A percentile compares a stretch with the other conserved stretches of the same genome.
Evolutionary conservation across 1,284 basidiomycete genomes (phyloP).

Genomic region (Marasmius oreades): DNA sequence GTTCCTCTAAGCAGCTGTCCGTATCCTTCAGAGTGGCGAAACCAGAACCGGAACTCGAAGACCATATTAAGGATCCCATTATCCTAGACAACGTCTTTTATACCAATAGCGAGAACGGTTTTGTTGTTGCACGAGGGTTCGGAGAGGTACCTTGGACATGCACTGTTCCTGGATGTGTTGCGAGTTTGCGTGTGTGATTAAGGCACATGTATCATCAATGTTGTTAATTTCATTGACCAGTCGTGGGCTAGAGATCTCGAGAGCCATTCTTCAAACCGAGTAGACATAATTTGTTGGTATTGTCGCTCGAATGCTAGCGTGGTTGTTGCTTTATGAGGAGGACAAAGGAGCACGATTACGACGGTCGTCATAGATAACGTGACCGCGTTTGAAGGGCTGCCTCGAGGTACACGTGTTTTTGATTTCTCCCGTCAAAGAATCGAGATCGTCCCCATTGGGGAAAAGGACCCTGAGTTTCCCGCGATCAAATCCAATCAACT

Average conservation of each 20-base stretch:
- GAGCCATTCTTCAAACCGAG: too few relatives aligned
- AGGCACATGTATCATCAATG: too few relatives aligned
- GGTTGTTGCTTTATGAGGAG: too few relatives aligned
- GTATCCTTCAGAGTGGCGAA: slow-evolving; percentile 6
- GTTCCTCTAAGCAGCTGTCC: slow-evolving; percentile 1
- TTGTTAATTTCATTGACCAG: too few relatives aligned
- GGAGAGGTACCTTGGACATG: slow-evolving; percentile 28
- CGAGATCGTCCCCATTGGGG: background rate
- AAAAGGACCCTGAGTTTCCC: background rate
- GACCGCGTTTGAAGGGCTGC: too few relatives aligned
- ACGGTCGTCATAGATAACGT: too few relatives aligned
- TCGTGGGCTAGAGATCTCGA: too few relatives aligned
- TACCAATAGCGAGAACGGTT: slow-evolving; percentile 58
- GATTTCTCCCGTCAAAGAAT: background rate
- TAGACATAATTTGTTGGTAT: too few relatives aligned
- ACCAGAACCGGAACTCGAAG: slow-evolving; percentile 14
- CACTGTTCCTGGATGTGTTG: slow-evolving; percentile 50
- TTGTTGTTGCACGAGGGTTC: slow-evolving; percentile 22
- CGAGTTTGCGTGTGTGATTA: background rate
- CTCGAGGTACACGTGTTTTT: too few relatives aligned
- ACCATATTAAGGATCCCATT: slow-evolving; percentile 3
- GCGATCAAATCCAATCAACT: background rate
- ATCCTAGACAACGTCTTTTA: slow-evolving; percentile 42
- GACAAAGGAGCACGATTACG: too few relatives aligned
- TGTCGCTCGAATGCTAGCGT: too few relatives aligned